Percentiles rank a stretch among this genome's conserved stretches.
These are phyloP conservation scores for Mycena haematopus DNA, from an alignment of 768 basidiomycete genomes.

Conservation along the genomic window DNA sequence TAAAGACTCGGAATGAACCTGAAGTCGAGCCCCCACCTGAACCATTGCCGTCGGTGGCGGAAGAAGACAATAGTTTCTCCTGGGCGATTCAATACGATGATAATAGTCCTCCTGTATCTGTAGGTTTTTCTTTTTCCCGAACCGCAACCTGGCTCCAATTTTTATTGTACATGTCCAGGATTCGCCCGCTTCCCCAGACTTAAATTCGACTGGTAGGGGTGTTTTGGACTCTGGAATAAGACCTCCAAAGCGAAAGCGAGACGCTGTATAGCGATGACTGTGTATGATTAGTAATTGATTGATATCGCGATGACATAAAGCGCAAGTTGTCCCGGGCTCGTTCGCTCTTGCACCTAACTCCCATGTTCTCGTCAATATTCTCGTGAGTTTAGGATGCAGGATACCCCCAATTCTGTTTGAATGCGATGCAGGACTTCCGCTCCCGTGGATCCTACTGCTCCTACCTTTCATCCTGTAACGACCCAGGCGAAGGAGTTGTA, in stretches of 20 bases:
- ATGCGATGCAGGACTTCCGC: slow-evolving; percentile 52
- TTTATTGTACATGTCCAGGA: neutral
- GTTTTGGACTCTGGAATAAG: slow-evolving; percentile 3
- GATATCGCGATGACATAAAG: slow-evolving; percentile 3
- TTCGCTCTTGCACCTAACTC: neutral
- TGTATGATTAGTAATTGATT: slow-evolving; percentile 5
- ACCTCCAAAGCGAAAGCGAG: slow-evolving; percentile 17
- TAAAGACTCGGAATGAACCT: slow-evolving; percentile 41
- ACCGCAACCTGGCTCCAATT: neutral
- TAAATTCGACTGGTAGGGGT: neutral
- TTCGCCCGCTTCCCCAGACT: neutral
- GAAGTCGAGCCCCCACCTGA: slow-evolving; percentile 36
- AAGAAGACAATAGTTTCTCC: slow-evolving; percentile 22
- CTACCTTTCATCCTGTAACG: slow-evolving; percentile 86
- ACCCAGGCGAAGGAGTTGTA: slow-evolving; percentile 65
- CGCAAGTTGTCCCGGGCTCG: neutral
- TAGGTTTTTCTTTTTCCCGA: neutral
- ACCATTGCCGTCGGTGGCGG: slow-evolving; percentile 13
- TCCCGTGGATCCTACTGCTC: slow-evolving; percentile 67
- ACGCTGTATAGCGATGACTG: neutral
- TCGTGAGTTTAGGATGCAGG: slow-evolving; percentile 60
- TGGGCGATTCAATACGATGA: slow-evolving; percentile 30
- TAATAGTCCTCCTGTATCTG: neutral
- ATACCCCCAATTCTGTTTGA: neutral
- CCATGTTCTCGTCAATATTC: slow-evolving; percentile 79